A percentile compares a stretch with the other conserved stretches of the same genome.
phyloP scores from a whole-genome alignment of 495 filamentous ascomycete genomes.

The Aspergillus bridgeri region DNA sequence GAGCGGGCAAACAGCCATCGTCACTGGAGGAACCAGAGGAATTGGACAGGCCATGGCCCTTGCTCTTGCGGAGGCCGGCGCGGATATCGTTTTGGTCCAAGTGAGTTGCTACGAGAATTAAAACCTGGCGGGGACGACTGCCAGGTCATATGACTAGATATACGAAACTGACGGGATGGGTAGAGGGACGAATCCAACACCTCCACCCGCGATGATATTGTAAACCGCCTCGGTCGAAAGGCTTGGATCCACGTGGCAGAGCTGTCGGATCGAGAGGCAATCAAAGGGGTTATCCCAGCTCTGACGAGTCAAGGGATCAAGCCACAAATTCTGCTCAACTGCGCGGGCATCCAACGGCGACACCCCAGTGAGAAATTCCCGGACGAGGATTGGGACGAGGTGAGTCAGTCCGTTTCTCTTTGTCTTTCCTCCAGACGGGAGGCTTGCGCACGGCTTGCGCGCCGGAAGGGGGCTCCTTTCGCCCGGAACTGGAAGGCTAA shows the following conservation, averaged over 20 bases:
- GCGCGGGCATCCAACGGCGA: conserved; percentile 79
- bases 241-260: conserved; percentile 69
- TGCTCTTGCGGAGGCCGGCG: conserved; percentile 80
- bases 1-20: conserved; percentile 64
- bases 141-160: not conserved
- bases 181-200: conserved; percentile 65
- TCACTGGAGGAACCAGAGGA: conserved; percentile 85
- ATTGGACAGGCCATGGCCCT: conserved; percentile 84
- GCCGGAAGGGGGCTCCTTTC: not conserved
- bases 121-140: not conserved
- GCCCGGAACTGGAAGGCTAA: conserved; percentile 1
- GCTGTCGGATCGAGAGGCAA: conserved; percentile 56
- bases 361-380: conserved; percentile 78
- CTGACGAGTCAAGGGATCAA: conserved; percentile 56
- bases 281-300: conserved; percentile 49
- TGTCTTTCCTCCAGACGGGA: not conserved
- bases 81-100: conserved; percentile 71
- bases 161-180: not conserved
- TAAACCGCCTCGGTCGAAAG: conserved; percentile 59
- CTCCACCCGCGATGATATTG: conserved; percentile 50
- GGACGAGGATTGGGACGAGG: conserved; percentile 75
- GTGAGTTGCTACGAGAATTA: conserved; percentile 46
- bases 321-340: conserved; percentile 77
- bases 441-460: not conserved
- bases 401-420: conserved; percentile 21